A percentile compares a stretch with the other conserved stretches of the same genome.
phyloP scores from a whole-genome alignment of 169 alveolate species.

The Eimeria falciformis region DNA sequence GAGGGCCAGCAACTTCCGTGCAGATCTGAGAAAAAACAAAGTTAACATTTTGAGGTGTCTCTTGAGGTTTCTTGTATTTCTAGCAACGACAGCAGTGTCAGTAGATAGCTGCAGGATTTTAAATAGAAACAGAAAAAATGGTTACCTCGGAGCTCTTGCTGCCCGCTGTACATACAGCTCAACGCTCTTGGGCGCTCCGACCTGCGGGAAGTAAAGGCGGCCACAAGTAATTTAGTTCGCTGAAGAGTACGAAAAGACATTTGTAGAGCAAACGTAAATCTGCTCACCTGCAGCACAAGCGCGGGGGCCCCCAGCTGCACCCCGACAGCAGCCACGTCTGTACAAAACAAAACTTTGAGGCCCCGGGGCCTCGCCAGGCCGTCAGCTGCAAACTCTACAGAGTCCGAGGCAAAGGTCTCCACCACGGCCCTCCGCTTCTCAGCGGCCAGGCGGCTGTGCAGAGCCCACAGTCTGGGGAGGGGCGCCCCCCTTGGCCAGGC shows the following conservation, averaged over 20 bases:
- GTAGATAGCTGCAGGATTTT: not conserved
- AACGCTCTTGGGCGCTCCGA: slow-evolving; percentile 34
- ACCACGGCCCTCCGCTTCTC: slow-evolving; percentile 60
- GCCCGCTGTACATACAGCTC: slow-evolving; percentile 50
- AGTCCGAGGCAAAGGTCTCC: slow-evolving; percentile 2
- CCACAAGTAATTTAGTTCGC: too few species aligned
- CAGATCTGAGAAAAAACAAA: not conserved
- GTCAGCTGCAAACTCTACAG: not conserved
- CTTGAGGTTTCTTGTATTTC: not conserved
- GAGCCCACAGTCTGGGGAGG: slow-evolving; percentile 25
- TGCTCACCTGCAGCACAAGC: slow-evolving; percentile 56
- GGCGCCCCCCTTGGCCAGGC: slow-evolving; percentile 13
- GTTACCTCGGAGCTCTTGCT: slow-evolving; percentile 30
- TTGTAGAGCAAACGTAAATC: too few species aligned
- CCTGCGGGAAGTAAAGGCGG: not conserved
- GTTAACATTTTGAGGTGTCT: not conserved
- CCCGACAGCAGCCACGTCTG: slow-evolving; percentile 70
- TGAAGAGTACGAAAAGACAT: too few species aligned
- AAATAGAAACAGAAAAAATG: not conserved
- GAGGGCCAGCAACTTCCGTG: slow-evolving; percentile 52
- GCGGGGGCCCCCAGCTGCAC: slow-evolving; percentile 31
- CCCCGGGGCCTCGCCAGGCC: not conserved
- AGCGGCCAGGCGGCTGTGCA: slow-evolving; percentile 55
- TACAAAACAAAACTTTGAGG: slow-evolving; percentile 32
- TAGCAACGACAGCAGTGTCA: not conserved